phyloP scores from a whole-genome alignment of 148 eudicot genomes.

The Salicornia ramosissima region DNA sequence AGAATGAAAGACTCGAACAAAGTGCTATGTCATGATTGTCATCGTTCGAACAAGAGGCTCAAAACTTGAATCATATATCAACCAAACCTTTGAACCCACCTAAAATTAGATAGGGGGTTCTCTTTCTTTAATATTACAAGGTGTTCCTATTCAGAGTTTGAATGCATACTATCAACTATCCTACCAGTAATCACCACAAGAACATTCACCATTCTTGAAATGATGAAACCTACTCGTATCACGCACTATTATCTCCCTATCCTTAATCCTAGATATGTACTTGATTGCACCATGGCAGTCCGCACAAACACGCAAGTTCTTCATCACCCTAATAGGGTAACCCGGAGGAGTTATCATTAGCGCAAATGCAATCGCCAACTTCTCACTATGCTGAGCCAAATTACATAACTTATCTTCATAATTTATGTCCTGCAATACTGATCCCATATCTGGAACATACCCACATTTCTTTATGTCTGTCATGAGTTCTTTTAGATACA shows the following conservation, averaged over 20 bases:
- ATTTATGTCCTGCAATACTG: conserved; percentile 71
- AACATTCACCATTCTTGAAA: conserved; percentile 67
- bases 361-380: conserved; percentile 75
- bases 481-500: conserved; percentile 53
- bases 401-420: conserved; percentile 60
- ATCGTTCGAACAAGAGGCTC: not conserved
- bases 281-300: conserved; percentile 83
- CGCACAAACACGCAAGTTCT: conserved; percentile 69
- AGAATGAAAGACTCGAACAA: too few relatives aligned
- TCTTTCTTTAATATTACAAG: not conserved
- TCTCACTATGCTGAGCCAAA: conserved; percentile 75
- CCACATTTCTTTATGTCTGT: conserved; percentile 56
- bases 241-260: conserved; percentile 63
- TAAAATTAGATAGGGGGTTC: not conserved
- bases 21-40: not conserved
- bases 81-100: not conserved
- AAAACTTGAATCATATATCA: not conserved
- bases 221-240: conserved; percentile 54
- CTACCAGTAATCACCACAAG: conserved; percentile 80
- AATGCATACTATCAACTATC: not conserved
- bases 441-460: conserved; percentile 57
- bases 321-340: conserved; percentile 72
- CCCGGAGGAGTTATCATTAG: conserved; percentile 65
- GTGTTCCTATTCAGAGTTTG: not conserved
- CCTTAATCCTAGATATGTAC: conserved; percentile 55